Evolutionary conservation across 345 rosid species (phyloP).

Genomic region (Lumnitzera racemosa): DNA sequence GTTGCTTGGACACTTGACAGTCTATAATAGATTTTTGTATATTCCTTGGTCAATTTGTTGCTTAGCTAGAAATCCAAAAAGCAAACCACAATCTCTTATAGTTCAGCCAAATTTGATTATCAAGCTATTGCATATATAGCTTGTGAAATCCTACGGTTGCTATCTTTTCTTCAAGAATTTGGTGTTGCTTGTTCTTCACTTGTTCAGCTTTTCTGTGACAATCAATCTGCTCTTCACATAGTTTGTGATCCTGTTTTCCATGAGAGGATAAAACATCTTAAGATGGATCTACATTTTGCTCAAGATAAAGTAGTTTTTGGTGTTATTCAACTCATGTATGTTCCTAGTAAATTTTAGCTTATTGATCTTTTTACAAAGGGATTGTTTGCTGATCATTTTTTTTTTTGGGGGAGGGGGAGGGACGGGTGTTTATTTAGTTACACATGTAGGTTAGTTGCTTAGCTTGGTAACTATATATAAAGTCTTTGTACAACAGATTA

Average conservation of each 20-base stretch:
- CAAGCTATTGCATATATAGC: neutral
- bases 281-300: slow-evolving; percentile 2
- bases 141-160: neutral
- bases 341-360: too few relatives aligned
- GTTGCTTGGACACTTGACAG: neutral
- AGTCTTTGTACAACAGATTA: too few relatives aligned
- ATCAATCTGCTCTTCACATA: neutral
- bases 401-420: too few relatives aligned
- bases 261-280: slow-evolving; percentile 1
- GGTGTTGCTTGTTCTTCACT: neutral
- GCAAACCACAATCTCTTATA: neutral
- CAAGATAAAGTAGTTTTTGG: neutral
- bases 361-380: too few relatives aligned
- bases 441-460: too few relatives aligned
- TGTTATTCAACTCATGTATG: too few relatives aligned
- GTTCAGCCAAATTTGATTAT: neutral
- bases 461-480: too few relatives aligned
- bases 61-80: neutral
- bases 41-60: neutral
- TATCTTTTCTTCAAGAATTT: neutral
- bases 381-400: too few relatives aligned
- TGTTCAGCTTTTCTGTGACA: neutral
- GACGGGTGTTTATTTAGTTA: too few relatives aligned
- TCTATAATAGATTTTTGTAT: neutral
- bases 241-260: neutral